These are phyloP conservation scores for Eimeria brunetti DNA, from an alignment of 169 alveolate species.

Conservation along the genomic window DNA sequence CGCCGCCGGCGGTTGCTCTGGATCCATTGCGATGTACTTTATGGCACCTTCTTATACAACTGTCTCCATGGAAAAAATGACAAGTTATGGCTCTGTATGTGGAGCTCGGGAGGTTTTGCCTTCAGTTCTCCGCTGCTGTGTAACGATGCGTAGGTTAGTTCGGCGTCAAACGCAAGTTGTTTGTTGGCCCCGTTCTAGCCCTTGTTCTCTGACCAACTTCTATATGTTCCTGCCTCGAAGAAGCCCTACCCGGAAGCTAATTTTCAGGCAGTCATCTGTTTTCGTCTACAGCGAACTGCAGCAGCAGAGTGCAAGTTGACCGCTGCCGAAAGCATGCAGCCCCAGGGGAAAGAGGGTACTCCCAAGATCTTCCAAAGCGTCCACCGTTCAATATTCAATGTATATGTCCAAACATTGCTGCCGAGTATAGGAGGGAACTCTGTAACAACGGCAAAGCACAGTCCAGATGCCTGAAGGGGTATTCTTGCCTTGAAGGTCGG, in stretches of 20 bases:
- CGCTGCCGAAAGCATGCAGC: slow-evolving; percentile 67
- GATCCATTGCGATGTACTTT: slow-evolving; percentile 31
- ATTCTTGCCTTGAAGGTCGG: neutral
- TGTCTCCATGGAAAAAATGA: neutral
- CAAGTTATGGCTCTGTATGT: neutral
- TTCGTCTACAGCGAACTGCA: neutral
- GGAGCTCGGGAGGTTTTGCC: neutral
- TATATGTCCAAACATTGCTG: neutral
- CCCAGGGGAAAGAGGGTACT: neutral
- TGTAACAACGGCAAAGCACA: neutral
- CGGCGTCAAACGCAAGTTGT: neutral
- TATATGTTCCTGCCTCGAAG: neutral
- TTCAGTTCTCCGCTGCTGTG: neutral
- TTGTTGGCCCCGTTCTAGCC: neutral
- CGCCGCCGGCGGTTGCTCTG: slow-evolving; percentile 20
- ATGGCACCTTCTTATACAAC: neutral
- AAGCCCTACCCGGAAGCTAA: neutral
- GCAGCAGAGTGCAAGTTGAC: neutral
- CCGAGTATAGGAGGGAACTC: neutral
- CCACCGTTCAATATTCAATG: neutral
- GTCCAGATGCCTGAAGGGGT: neutral
- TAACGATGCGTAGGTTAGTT: neutral
- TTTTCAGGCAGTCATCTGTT: neutral
- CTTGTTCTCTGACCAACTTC: neutral
- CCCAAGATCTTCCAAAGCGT: neutral